These are phyloP conservation scores for Cyclotella cryptica DNA, from an alignment of 108 stramenopile species.

Conservation along the genomic window DNA sequence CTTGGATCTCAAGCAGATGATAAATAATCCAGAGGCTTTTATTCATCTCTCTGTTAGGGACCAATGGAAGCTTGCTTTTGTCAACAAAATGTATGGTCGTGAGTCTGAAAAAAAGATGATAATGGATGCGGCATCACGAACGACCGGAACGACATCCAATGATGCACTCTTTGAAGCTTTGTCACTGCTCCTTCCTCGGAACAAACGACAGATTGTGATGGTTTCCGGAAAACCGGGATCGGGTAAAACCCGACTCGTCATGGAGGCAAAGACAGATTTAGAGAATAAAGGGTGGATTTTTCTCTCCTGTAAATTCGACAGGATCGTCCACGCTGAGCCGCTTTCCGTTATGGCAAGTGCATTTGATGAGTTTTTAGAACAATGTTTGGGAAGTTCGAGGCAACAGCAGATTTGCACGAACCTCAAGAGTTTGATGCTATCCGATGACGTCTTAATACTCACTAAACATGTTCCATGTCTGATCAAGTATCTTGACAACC, in stretches of 20 bases:
- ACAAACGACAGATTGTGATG: slow-evolving; percentile 11
- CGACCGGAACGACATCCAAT: not conserved
- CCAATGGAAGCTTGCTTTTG: slow-evolving; percentile 13
- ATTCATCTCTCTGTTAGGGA: slow-evolving; percentile 7
- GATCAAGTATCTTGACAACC: slow-evolving; percentile 6
- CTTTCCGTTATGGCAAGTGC: slow-evolving; percentile 34
- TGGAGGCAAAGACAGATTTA: not conserved
- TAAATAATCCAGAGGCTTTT: slow-evolving; percentile 23
- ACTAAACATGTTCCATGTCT: slow-evolving; percentile 32
- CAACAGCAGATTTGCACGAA: slow-evolving; percentile 6
- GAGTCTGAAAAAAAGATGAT: slow-evolving; percentile 16
- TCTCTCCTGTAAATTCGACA: slow-evolving; percentile 42
- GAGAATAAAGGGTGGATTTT: slow-evolving; percentile 38
- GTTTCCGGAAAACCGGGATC: slow-evolving; percentile 58
- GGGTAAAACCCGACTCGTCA: slow-evolving; percentile 65
- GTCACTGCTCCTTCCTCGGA: not conserved
- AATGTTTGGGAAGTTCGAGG: slow-evolving; percentile 3
- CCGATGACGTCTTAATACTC: slow-evolving; percentile 12
- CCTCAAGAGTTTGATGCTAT: slow-evolving; percentile 8
- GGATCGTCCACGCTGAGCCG: slow-evolving; percentile 33
- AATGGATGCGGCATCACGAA: slow-evolving; percentile 16
- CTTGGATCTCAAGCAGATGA: slow-evolving; percentile 36
- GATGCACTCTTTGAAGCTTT: slow-evolving; percentile 20
- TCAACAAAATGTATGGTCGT: slow-evolving; percentile 29
- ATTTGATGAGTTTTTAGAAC: slow-evolving; percentile 27